Conservation (phyloP, 257 asterid species). For the Penstemon barbatus region DNA sequence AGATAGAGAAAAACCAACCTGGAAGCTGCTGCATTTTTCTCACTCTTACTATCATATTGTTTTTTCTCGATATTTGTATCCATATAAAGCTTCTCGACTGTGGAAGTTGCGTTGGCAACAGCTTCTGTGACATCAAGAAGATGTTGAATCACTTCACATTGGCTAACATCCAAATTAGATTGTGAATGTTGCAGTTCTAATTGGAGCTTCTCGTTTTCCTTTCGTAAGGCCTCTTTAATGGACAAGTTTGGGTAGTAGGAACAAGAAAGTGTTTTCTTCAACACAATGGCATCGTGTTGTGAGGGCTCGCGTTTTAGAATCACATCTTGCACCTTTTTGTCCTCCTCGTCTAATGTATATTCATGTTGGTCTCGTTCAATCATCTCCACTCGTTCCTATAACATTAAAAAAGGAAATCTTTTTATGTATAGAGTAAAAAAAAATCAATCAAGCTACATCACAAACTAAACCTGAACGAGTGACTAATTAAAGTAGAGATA, state of each 20-base stretch:
- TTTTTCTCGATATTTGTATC: conserved; percentile 37
- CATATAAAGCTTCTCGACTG: conserved; percentile 45
- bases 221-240: conserved; percentile 60
- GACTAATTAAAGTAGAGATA: not conserved
- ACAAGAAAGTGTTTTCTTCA: conserved; percentile 84
- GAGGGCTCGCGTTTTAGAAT: conserved; percentile 79
- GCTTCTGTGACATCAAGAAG: conserved; percentile 86
- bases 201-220: conserved; percentile 82
- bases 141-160: conserved; percentile 90
- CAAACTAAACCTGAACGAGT: not conserved
- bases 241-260: conserved; percentile 72
- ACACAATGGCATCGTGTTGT: conserved; percentile 51
- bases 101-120: conserved; percentile 62
- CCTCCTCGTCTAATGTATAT: conserved; percentile 80
- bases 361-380: conserved; percentile 76
- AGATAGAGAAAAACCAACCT: conserved; percentile 46
- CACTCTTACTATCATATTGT: conserved; percentile 38
- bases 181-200: conserved; percentile 82
- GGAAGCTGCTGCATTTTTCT: conserved; percentile 55
- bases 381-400: conserved; percentile 73
- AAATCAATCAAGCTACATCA: not conserved
- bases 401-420: conserved; percentile 16
- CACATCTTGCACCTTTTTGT: conserved; percentile 71
- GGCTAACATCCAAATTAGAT: conserved; percentile 70
- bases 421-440: conserved; percentile 1